Conservation (phyloP, 208 protist species). For the Crithidia brevicula region DNA sequence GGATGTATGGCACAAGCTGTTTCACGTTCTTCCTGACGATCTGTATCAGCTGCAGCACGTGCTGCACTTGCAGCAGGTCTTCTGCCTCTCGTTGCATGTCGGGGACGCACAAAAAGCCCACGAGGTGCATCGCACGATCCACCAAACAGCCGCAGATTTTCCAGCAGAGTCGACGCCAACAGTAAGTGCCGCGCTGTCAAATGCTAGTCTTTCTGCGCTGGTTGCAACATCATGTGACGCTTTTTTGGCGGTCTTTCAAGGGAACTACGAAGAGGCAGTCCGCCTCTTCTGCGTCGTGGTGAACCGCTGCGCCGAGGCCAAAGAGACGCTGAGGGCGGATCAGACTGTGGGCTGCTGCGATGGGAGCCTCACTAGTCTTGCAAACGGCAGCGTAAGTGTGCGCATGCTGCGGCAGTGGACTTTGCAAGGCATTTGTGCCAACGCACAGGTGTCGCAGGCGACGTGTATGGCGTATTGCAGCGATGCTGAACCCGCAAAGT, state of each 20-base stretch:
- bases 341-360: neutral
- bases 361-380: neutral
- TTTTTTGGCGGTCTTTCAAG: slow-evolving; percentile 23
- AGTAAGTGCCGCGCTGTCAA: slow-evolving; percentile 9
- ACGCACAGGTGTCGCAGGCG: slow-evolving; percentile 63
- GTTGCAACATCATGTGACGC: slow-evolving; percentile 24
- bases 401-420: slow-evolving; percentile 22
- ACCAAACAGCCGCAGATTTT: neutral
- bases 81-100: slow-evolving; percentile 43
- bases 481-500: slow-evolving; percentile 20
- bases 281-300: slow-evolving; percentile 22
- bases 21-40: slow-evolving; percentile 23
- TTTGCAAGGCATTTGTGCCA: slow-evolving; percentile 54
- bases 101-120: slow-evolving; percentile 23
- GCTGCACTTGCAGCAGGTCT: slow-evolving; percentile 45
- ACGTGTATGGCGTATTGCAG: slow-evolving; percentile 69
- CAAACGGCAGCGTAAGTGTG: slow-evolving; percentile 26
- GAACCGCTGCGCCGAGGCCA: slow-evolving; percentile 3
- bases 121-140: slow-evolving; percentile 9
- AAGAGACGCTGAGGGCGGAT: slow-evolving; percentile 4
- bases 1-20: slow-evolving; percentile 21
- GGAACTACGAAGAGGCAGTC: slow-evolving; percentile 22
- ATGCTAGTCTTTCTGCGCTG: slow-evolving; percentile 8
- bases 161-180: neutral
- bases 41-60: slow-evolving; percentile 33